Evolutionary conservation across 148 eudicot genomes (phyloP).

Genomic region (Spergularia marina): DNA sequence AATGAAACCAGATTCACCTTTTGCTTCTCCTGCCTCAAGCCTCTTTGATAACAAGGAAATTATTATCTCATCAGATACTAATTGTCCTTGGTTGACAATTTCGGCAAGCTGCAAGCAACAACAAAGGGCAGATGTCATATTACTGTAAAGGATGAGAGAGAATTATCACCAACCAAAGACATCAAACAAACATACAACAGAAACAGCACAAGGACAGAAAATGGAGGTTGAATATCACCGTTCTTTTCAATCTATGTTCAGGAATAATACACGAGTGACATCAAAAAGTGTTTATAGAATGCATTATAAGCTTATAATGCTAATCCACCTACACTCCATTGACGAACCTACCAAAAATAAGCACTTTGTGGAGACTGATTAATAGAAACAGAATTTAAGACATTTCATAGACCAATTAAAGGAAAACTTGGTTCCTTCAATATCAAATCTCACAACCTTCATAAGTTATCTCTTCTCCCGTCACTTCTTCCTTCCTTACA

Average conservation of each 20-base stretch:
- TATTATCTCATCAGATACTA: slow-evolving; percentile 94
- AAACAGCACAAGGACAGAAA: not conserved
- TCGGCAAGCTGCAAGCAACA: slow-evolving; percentile 66
- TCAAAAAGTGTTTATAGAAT: too few species aligned
- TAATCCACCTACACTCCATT: too few species aligned
- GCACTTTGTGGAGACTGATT: too few species aligned
- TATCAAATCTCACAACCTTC: too few species aligned
- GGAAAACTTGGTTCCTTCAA: too few species aligned
- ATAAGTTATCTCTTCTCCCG: too few species aligned
- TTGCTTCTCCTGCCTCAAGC: slow-evolving; percentile 83
- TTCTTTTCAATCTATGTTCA: not conserved
- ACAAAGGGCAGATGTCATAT: slow-evolving; percentile 11
- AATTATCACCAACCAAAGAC: not conserved
- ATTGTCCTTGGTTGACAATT: slow-evolving; percentile 89
- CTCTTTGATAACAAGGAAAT: slow-evolving; percentile 80
- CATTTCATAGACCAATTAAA: too few species aligned
- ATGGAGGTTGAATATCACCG: not conserved
- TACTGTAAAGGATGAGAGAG: slow-evolving; percentile 3
- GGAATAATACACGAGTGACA: too few species aligned
- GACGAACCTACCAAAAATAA: too few species aligned
- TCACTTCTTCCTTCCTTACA: too few species aligned
- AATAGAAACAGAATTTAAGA: too few species aligned
- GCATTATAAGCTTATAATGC: too few species aligned
- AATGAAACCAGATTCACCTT: slow-evolving; percentile 93
- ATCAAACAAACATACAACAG: not conserved